Base-by-base conservation (phyloP, 2,329 filamentous ascomycete genomes). In the Monosporascus sp. region DNA sequence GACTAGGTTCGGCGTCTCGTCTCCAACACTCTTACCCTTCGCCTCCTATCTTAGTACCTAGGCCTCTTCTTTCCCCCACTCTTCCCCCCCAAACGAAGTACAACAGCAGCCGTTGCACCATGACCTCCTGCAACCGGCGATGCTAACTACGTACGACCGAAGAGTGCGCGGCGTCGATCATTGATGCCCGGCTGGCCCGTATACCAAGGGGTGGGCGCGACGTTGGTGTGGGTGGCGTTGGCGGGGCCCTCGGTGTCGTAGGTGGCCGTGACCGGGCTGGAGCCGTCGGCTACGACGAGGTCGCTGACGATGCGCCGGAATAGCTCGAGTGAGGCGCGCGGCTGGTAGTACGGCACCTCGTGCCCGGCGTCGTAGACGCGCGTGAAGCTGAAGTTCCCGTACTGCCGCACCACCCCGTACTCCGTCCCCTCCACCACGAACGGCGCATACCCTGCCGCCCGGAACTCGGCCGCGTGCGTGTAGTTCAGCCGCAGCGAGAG, bases 321-420 rank as follows among this genome's bases (percentile, higher is more conserved):
- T 39, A 85, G 70, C 57, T 79, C 76, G 53, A 84, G 75, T 2
- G 80, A 72, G 3, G 82, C 82, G 62, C 80, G 72, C 14, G 83
- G 83, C 68, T 47, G 37, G 37, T 55, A 53, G 3, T 49, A 37
- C 3, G 55, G 53, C 18, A 58, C 51, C 17, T 48, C 47, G 41
- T 54, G 53, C 5, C 56, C 56, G 4, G 56, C 41, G 22, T 56
- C 47, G 52, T 49, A 58, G 18, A 58, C 41, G n/a, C 54, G 72
- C 50, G 74, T 73, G 58, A 81, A 81, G 50, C 77, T 65, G 54
- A 72, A 69, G 57, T 77, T 92, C 11, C 87, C 89, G 61, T 83
- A 89, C 67, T 94, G 88, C 4, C 89, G 81, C 52, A 82, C 80
- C 20, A 89, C 90, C 49, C 82, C 88, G 63, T 84, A 81, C 68